Conservation (phyloP, 176 grass and related monocot species). For the Rhynchospora pubera region DNA sequence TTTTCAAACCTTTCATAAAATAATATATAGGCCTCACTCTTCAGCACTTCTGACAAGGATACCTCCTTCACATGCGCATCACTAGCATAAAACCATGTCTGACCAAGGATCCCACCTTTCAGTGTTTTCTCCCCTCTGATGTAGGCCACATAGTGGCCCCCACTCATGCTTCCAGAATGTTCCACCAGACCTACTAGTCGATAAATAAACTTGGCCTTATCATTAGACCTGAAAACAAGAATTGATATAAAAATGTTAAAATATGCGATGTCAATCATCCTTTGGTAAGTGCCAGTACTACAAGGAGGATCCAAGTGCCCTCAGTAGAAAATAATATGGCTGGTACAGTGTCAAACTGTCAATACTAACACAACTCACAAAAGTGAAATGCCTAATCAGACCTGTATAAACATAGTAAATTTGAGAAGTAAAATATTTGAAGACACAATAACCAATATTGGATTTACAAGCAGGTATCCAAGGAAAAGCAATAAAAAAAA, state of each 20-base stretch:
- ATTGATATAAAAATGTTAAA: not conserved
- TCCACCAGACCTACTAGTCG: slow-evolving; percentile 61
- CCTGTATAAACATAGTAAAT: not conserved
- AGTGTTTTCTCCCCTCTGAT: slow-evolving; percentile 35
- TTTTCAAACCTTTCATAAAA: slow-evolving; percentile 63
- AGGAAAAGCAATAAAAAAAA: not conserved
- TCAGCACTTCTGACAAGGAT: slow-evolving; percentile 50
- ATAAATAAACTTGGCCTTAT: slow-evolving; percentile 46
- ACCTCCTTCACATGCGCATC: slow-evolving; percentile 39
- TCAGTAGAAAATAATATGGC: not conserved
- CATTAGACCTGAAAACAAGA: slow-evolving; percentile 41
- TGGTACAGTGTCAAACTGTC: too few species aligned
- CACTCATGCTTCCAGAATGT: slow-evolving; percentile 62
- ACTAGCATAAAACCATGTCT: slow-evolving; percentile 50
- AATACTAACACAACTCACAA: not conserved
- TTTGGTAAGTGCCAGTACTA: not conserved
- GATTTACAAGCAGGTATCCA: not conserved
- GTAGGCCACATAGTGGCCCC: slow-evolving; percentile 74
- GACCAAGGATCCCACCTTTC: slow-evolving; percentile 10
- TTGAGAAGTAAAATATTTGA: not conserved
- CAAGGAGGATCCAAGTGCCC: not conserved
- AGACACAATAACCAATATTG: not conserved
- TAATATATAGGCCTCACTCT: slow-evolving; percentile 48
- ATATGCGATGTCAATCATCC: not conserved
- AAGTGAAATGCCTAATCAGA: not conserved